Base-by-base conservation (phyloP, 2,329 filamentous ascomycete species). In the Chaetomium sp. region DNA sequence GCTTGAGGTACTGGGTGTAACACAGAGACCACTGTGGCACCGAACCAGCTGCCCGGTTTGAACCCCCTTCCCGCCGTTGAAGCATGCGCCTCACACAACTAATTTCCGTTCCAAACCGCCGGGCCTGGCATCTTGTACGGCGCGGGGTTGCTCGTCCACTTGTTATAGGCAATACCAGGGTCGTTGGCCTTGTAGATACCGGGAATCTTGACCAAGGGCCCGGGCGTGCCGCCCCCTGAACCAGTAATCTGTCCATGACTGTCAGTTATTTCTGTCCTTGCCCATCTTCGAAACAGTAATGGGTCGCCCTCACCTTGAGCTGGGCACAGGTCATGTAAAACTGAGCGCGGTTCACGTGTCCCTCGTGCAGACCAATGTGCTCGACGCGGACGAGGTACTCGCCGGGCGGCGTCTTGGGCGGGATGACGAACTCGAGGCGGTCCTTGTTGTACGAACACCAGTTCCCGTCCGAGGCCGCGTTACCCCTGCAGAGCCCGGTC, bases 161-260 rank as follows among this genome's bases (percentile, higher is more conserved):
- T 51, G 49, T 51, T 16, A 8, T 51, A 51, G 49, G 49, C 49
- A 19, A 51, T 51, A 2, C 47, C 49, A 8, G 55, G 55, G 13
- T 57, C 55, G 35, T 45, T 57, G n/a, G 55, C 35, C 35, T 57
- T 45, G 55, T 57, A 57, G 12, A 38, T 23, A 5, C 55, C 55
- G 35, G 55, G 55, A 2, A 57, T 45, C 35, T 38, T 38, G 19
- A 29, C 55, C 23, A 57, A 23, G 1, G 55, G 55, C 1, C 16
- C 16, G 2, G 55, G 55, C 5, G 13, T 57, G 5, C 55, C 55
- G 16, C n/a, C 25, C 6, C 55, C 55, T 16, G n/a, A 5, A 5
- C 55, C 55, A 1, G 13, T 25, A 16, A 57, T 25, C 38, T 42
- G 38, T n/a, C 4, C 16, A 7, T 6, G 5, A 2, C 19, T 42